Conservation (phyloP, 2,329 filamentous ascomycete genomes). For the Camptophora hylomeconis region DNA sequence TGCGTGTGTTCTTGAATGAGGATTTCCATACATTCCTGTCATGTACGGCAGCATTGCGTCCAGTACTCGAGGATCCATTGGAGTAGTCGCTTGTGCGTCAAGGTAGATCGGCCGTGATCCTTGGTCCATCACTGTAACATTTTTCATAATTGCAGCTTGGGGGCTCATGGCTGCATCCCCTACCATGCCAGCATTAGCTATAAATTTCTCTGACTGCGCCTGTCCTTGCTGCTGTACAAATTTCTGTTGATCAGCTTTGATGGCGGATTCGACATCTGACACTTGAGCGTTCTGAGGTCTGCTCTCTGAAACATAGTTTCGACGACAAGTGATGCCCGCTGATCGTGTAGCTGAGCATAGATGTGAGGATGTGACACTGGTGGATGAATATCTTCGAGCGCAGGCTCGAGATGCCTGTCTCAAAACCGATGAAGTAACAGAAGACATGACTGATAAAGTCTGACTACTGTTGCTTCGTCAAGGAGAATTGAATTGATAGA, state of each 20-base stretch:
- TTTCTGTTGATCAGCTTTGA: constrained; percentile 73
- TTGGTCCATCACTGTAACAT: constrained; percentile 85
- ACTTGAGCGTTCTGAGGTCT: constrained; percentile 70
- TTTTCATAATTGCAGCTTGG: constrained; percentile 71
- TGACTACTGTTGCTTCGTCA: too few relatives aligned
- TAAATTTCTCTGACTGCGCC: too few relatives aligned
- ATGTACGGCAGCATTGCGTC: constrained; percentile 95
- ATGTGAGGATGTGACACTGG: constrained; percentile 20
- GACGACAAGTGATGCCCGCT: constrained; percentile 30
- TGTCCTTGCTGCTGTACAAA: constrained; percentile 51
- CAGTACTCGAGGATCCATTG: constrained; percentile 83
- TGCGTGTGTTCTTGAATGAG: constrained; percentile 90
- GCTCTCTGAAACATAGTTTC: constrained; percentile 73
- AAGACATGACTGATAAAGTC: constrained; percentile 47
- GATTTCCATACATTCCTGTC: constrained; percentile 89
- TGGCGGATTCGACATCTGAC: constrained; percentile 60
- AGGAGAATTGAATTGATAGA: too few relatives aligned
- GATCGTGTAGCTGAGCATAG: constrained; percentile 25
- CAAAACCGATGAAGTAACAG: constrained; percentile 53
- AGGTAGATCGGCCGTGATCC: constrained; percentile 91
- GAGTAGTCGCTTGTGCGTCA: constrained; percentile 96
- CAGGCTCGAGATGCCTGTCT: constrained; percentile 59
- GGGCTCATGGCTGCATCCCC: constrained; percentile 64
- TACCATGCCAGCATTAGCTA: constrained; percentile 41
- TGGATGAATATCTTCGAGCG: constrained; percentile 35